Evolutionary conservation across 352 stramenopile species (phyloP).

Genomic region (Pythium aquatile): DNA sequence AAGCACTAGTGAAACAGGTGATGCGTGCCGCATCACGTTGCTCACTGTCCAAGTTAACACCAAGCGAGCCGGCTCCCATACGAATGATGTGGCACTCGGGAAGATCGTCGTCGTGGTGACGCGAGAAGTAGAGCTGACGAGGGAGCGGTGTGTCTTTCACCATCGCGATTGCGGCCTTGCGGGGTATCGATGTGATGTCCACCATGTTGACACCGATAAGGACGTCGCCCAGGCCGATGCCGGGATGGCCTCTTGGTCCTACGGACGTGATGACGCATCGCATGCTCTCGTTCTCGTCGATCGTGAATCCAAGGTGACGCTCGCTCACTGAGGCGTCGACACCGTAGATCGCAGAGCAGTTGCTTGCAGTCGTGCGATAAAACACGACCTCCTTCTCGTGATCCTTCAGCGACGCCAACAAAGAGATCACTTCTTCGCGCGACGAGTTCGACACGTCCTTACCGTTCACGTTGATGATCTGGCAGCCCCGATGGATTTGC

Average conservation of each 20-base stretch:
- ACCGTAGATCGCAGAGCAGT: slow-evolving; percentile 32
- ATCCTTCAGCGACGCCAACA: slow-evolving; percentile 38
- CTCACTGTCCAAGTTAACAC: slow-evolving; percentile 46
- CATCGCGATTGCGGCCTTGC: slow-evolving; percentile 29
- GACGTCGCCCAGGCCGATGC: slow-evolving; percentile 34
- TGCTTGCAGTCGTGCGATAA: slow-evolving; percentile 34
- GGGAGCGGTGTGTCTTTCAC: slow-evolving; percentile 33
- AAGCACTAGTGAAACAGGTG: slow-evolving; percentile 40
- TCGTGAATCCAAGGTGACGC: slow-evolving; percentile 28
- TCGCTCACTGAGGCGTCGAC: slow-evolving; percentile 27
- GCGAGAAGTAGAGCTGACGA: slow-evolving; percentile 41
- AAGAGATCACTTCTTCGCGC: slow-evolving; percentile 37
- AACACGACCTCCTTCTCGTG: slow-evolving; percentile 56
- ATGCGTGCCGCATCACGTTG: slow-evolving; percentile 35
- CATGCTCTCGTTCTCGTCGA: slow-evolving; percentile 38
- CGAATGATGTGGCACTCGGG: slow-evolving; percentile 46
- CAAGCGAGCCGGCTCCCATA: slow-evolving; percentile 44
- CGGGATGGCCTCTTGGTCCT: slow-evolving; percentile 16
- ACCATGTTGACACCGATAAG: slow-evolving; percentile 45
- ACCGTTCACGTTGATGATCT: slow-evolving; percentile 57
- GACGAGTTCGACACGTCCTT: slow-evolving; percentile 37
- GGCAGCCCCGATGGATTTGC: slow-evolving; percentile 49
- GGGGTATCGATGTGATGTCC: slow-evolving; percentile 39
- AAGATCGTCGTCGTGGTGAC: slow-evolving; percentile 6
- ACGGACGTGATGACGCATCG: slow-evolving; percentile 39